Percentiles rank a stretch among this genome's conserved stretches.
Conservation (phyloP, 768 basidiomycete genomes). For the Mycena kentingensis region DNA sequence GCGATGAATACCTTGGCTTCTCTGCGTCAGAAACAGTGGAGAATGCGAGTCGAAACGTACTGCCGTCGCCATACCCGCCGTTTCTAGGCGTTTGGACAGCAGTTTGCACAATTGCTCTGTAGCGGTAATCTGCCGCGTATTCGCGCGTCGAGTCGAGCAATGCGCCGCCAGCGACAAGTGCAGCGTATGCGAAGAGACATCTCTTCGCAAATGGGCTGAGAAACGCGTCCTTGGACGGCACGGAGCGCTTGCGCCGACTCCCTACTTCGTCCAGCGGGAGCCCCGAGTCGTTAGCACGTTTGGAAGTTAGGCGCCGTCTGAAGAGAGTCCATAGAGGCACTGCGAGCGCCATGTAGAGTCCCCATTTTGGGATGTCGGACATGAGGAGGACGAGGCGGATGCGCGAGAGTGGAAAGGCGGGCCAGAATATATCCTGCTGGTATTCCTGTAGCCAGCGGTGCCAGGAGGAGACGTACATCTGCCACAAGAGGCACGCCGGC, state of each 20-base stretch:
- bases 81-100: slow-evolving; percentile 23
- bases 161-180: slow-evolving; percentile 12
- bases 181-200: slow-evolving; percentile 3
- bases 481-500: slow-evolving; percentile 7
- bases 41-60: neutral
- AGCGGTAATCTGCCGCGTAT: slow-evolving; percentile 28
- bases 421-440: slow-evolving; percentile 1
- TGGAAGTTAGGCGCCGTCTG: no score
- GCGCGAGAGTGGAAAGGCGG: slow-evolving; percentile 13
- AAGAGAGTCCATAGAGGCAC: neutral
- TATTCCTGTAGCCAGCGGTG: slow-evolving; percentile 3
- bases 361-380: neutral
- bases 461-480: slow-evolving; percentile 9
- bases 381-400: slow-evolving; percentile 16
- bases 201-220: neutral
- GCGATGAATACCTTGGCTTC: slow-evolving; percentile 36
- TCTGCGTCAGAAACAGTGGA: neutral
- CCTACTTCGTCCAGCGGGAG: no score
- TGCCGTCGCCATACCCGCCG: slow-evolving; percentile 26
- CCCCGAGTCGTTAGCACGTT: no score
- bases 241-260: no score
- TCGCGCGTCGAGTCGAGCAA: slow-evolving; percentile 25
- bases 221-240: no score
- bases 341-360: neutral
- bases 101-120: slow-evolving; percentile 20